These are phyloP conservation scores for Xylogone sp. DNA, from an alignment of 2,329 filamentous ascomycete genomes.

Conservation along the genomic window DNA sequence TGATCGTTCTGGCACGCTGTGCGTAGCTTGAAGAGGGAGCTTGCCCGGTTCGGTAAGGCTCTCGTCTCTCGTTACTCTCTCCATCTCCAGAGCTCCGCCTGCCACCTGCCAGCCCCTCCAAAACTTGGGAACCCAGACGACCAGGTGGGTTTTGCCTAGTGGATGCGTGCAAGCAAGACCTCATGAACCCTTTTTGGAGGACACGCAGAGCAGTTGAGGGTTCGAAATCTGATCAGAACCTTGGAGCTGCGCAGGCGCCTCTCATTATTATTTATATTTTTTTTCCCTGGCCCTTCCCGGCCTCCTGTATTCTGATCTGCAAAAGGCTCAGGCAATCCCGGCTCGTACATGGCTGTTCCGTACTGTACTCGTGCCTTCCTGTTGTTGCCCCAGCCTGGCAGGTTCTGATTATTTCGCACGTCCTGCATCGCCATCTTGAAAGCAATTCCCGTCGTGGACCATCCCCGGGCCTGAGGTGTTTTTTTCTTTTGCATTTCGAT, in stretches of 20 bases:
- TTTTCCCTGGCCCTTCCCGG: no score
- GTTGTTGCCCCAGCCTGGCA: neutral
- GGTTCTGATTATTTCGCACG: neutral
- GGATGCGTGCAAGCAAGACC: neutral
- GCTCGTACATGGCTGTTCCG: neutral
- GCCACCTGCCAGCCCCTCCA: neutral
- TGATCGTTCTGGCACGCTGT: neutral
- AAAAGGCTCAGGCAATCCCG: no score
- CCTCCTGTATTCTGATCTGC: no score
- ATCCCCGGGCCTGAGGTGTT: no score
- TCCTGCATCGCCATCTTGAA: neutral
- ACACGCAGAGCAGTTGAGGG: no score
- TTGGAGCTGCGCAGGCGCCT: no score
- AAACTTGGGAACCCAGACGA: neutral
- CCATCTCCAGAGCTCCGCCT: no score
- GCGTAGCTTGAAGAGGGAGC: neutral
- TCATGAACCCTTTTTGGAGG: no score
- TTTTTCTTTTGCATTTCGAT: no score
- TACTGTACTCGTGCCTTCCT: neutral
- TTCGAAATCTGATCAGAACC: no score
- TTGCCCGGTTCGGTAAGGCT: neutral
- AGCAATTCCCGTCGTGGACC: neutral
- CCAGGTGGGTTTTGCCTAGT: neutral
- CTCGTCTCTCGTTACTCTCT: no score
- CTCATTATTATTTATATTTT: no score